Conservation (phyloP, 345 rosid species). For the Pseudoturritis turrita region DNA sequence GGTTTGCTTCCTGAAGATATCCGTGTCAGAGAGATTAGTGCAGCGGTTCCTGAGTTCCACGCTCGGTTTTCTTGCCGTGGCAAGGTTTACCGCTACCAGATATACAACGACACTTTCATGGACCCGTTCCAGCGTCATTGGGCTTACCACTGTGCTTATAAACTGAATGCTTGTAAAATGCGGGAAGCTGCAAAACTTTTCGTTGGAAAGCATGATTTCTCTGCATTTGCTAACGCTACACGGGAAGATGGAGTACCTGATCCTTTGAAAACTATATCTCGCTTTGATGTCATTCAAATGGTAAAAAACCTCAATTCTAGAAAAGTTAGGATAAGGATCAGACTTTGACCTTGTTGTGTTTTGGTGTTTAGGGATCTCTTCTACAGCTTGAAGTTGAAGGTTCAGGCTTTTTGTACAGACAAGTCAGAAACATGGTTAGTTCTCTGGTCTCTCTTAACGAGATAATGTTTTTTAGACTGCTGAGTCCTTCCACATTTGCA, state of each 20-base stretch:
- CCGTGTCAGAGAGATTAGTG: constrained; percentile 75
- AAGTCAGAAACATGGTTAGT: constrained; percentile 88
- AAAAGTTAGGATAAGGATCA: not conserved
- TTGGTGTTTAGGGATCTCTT: constrained; percentile 57
- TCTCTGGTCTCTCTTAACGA: not conserved
- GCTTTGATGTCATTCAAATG: constrained; percentile 62
- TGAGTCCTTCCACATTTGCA: constrained; percentile 26
- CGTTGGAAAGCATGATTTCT: constrained; percentile 69
- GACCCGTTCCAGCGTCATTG: constrained; percentile 71
- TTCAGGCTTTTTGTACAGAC: constrained; percentile 82
- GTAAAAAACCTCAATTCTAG: constrained; percentile 31
- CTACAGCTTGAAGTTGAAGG: constrained; percentile 89
- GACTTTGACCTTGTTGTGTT: not conserved
- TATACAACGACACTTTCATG: constrained; percentile 69
- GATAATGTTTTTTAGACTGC: not conserved
- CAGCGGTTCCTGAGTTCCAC: constrained; percentile 72
- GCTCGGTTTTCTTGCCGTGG: constrained; percentile 74
- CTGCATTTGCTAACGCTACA: constrained; percentile 84
- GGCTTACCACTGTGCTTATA: constrained; percentile 61
- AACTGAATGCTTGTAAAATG: constrained; percentile 54
- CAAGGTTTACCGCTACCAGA: constrained; percentile 79
- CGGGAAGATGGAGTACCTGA: constrained; percentile 56
- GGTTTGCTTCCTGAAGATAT: constrained; percentile 84
- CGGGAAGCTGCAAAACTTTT: constrained; percentile 67
- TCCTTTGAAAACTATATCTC: constrained; percentile 70